Evolutionary conservation across 768 basidiomycete species (phyloP).

Genomic region (Candolleomyces aberdarensis): DNA sequence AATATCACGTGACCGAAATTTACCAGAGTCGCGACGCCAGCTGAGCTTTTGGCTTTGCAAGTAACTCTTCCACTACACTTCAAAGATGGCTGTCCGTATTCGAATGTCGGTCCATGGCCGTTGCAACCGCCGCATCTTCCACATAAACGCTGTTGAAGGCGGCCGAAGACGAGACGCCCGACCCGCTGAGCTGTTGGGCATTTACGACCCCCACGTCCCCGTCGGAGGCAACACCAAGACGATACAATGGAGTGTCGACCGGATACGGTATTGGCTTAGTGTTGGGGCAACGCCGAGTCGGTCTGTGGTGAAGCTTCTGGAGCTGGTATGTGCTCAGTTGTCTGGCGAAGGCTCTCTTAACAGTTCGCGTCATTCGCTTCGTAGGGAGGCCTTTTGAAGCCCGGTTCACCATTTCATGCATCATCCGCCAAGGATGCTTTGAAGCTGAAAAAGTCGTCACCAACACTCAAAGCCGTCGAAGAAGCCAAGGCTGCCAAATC

Average conservation of each 20-base stretch:
- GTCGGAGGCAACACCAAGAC: conserved; percentile 58
- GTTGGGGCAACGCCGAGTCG: conserved; percentile 83
- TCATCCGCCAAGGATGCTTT: conserved; percentile 14
- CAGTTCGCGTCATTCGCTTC: background rate
- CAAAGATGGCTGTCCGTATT: conserved; percentile 78
- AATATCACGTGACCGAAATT: conserved; percentile 19
- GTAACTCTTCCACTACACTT: background rate
- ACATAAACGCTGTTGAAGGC: conserved; percentile 80
- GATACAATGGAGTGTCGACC: conserved; percentile 86
- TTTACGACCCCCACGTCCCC: conserved; percentile 70
- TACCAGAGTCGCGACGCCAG: background rate
- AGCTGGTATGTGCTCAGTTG: conserved; percentile 54
- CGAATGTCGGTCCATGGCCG: conserved; percentile 81
- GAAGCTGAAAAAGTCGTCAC: conserved; percentile 1
- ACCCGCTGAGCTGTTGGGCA: conserved; percentile 84
- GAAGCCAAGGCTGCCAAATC: background rate
- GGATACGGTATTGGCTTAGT: conserved; percentile 87
- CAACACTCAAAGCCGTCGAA: conserved; percentile 13
- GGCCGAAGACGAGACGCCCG: conserved; percentile 73
- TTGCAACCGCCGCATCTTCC: conserved; percentile 73
- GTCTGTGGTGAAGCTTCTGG: conserved; percentile 71
- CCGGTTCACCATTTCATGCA: conserved; percentile 38
- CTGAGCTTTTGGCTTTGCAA: background rate
- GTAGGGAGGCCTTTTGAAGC: conserved; percentile 61
- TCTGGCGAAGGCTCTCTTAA: too few species aligned